phyloP scores from a whole-genome alignment of 1,139 yeast genomes.

The Blastobotrys malaysiensis region DNA sequence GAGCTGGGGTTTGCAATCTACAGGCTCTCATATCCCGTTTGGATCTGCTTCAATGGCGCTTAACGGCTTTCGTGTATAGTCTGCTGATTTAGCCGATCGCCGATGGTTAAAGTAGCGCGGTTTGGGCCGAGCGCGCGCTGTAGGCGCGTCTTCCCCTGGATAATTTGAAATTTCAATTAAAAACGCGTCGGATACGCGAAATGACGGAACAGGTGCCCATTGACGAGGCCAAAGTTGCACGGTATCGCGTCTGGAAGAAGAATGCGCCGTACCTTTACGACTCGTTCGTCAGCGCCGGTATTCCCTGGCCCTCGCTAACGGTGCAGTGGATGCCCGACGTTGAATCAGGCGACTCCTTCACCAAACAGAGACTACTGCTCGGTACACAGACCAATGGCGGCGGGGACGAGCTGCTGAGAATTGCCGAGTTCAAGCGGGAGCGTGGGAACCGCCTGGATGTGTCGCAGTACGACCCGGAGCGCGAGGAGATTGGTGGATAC shows the following conservation, averaged over 20 bases:
- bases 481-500: conserved; percentile 33
- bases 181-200: not conserved
- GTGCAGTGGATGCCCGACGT: conserved; percentile 43
- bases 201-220: not conserved
- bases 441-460: conserved; percentile 35
- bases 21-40: no score
- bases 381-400: conserved; percentile 89
- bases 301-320: conserved; percentile 52
- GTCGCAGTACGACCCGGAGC: conserved; percentile 33
- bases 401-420: conserved; percentile 68
- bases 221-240: conserved; percentile 29
- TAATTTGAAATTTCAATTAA: not conserved
- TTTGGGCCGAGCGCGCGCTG: not conserved
- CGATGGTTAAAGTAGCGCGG: not conserved
- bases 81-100: not conserved
- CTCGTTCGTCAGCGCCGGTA: conserved; percentile 61
- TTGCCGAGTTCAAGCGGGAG: conserved; percentile 62
- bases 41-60: no score
- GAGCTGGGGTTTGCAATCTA: no score
- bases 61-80: no score
- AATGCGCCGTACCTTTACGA: conserved; percentile 87
- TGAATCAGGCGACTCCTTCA: conserved; percentile 20
- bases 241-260: conserved; percentile 92
- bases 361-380: conserved; percentile 45
- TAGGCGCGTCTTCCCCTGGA: not conserved